Base-by-base conservation (phyloP, 257 asterid species). In the Galeopsis tetrahit region DNA sequence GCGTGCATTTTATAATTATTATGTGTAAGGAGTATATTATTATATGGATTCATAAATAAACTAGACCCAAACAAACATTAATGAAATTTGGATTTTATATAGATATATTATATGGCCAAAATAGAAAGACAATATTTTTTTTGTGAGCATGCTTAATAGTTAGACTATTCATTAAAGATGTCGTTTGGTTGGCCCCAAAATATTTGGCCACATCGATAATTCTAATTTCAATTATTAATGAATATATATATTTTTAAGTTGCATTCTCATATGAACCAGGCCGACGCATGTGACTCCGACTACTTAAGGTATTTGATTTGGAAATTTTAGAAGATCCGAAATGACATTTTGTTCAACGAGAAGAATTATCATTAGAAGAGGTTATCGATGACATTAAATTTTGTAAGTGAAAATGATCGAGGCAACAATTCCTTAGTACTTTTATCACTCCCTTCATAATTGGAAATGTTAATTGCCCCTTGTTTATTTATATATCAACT, bases 181-280 rank as follows among this genome's bases (percentile, higher is more conserved):
- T 65, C 34, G 73, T 57, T 57, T 40, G 63, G 11, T 13, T 77
- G 72, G 80, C 63, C 72, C 58, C 65, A 63, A 70, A 69, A 11
- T 3, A 49, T 70, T 76, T 70, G 80, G 80, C 67, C 73, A 5
- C 64, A 56, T 64, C 39, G 52, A 71, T 65, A 65, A 36, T 55
- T 56, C 56, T 46, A 55, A 0, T 71, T 38, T 35, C 66, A 71
- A 65, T 72, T 39, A 39, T 39, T 64, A 65, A 77, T 77, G 66
- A 51, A 51, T 42, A 8, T 32, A 31, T n/a, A n/a, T 57, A 55
- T 39, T 17, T 51, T 8, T 3, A 62, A 77, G 51, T 55, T 46
- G 77, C 46, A 44, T 2, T 21, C 43, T 11, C 71, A 76, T 6
- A 52, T 48, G 52, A 51, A 69, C 58, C 40, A 76, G 4, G 9